Percentiles rank a stretch among this genome's conserved stretches.
Conservation (phyloP, 2,329 filamentous ascomycete genomes). For the Lojkania enalia region DNA sequence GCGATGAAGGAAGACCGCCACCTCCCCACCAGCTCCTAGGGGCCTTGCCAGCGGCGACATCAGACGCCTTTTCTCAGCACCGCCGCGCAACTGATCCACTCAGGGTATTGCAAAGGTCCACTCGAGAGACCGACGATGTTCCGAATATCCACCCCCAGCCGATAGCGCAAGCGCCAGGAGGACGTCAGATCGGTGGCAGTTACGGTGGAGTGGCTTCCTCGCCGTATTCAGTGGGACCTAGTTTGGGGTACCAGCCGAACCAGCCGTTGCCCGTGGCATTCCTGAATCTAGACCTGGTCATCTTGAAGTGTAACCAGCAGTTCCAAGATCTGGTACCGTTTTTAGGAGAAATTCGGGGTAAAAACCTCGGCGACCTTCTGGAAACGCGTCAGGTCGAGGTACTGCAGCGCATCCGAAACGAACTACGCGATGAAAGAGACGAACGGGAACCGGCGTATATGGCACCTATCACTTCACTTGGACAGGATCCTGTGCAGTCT, state of each 20-base stretch:
- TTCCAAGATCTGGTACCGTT: constrained; percentile 50
- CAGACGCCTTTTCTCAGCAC: constrained; percentile 25
- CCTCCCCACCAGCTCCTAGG: constrained; percentile 29
- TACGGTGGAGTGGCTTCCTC: constrained; percentile 22
- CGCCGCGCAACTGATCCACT: constrained; percentile 30
- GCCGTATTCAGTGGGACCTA: constrained; percentile 28
- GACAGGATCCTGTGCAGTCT: constrained; percentile 48
- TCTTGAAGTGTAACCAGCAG: constrained; percentile 50
- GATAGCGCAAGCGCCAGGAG: constrained; percentile 18
- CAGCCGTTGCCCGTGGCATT: constrained; percentile 47
- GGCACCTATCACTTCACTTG: constrained; percentile 52
- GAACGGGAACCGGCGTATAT: constrained; percentile 54
- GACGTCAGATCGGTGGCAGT: constrained; percentile 19
- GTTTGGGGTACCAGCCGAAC: constrained; percentile 29
- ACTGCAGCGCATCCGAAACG: constrained; percentile 49
- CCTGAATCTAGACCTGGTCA: constrained; percentile 52
- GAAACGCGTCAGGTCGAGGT: constrained; percentile 46
- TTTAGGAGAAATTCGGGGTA: constrained; percentile 43
- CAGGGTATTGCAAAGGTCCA: constrained; percentile 21
- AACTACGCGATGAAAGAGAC: constrained; percentile 52
- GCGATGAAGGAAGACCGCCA: constrained; percentile 32
- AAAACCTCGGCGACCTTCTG: constrained; percentile 50
- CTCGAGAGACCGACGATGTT: constrained; percentile 22
- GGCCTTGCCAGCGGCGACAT: constrained; percentile 20
- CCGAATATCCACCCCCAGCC: constrained; percentile 20